Evolutionary conservation across 805 yeast species (phyloP), one percentile per base, ranked within the genome.

Genomic region (Metschnikowia baotianmanensis): DNA sequence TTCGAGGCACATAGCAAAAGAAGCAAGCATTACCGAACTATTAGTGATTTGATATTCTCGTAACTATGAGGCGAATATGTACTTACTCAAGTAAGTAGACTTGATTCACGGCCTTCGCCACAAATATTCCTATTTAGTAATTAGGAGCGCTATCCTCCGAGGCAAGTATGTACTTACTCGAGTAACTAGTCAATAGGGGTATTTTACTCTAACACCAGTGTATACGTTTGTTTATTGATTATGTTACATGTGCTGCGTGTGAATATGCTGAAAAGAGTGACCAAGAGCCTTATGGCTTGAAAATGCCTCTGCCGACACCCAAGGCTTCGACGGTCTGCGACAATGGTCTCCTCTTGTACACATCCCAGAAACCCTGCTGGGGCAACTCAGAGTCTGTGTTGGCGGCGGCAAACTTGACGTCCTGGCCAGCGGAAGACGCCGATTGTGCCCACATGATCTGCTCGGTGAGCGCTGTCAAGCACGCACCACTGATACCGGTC

Each of bases 301-400:
- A 70, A 45, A 77, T 72, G 51, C 82, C 82, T 59, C 82, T 69
- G 40, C 82, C 82, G 50, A 66, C 79, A 49, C 96, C 96, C 51
- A 86, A 71, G 55, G 80, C 82, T 46, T 78, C 83, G 20, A 83
- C 76, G 8, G 95, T 85, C 65, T 85, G 89, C 16, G 88, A 79
- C 50, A 86, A 66, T 13, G 95, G 95, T 56, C 86, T 77, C 71
- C 96, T 82, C 68, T 80, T 77, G 59, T 80, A 78, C 26, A 82
- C 81, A 49, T 86, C 91, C 89, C 89, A 87, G 66, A 85, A 84
- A 27, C 81, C 81, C 51, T 57, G 62, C 48, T 57, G 53, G 15
- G 50, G 52, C 40, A 46, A 38, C 16, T 63, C 63, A 43, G 61
- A 60, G 43, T 53, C 63, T 48, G 65, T 63, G 63, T 62, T 72